phyloP scores from a whole-genome alignment of 176 grass and related monocot genomes.

The Oryza meyeriana region DNA sequence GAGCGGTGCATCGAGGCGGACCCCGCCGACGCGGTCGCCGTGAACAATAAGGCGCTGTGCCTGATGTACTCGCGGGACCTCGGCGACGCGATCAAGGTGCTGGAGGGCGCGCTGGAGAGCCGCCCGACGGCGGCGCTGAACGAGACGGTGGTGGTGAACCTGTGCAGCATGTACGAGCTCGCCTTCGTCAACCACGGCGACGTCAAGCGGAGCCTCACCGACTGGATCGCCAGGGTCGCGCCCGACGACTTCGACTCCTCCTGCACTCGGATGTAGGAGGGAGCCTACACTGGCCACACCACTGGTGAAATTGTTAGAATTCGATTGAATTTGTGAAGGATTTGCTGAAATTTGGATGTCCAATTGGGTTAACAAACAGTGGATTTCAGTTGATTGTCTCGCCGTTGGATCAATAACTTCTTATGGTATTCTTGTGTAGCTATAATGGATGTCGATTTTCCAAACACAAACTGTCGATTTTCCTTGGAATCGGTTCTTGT shows the following conservation, averaged over 20 bases:
- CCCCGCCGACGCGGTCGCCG: constrained; percentile 60
- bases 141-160: constrained; percentile 82
- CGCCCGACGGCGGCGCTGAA: constrained; percentile 70
- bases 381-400: too few relatives aligned
- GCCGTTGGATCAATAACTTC: too few relatives aligned
- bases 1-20: constrained; percentile 81
- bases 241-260: constrained; percentile 86
- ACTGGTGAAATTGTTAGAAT: background rate
- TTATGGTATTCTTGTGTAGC: background rate
- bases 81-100: constrained; percentile 83
- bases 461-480: background rate
- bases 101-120: constrained; percentile 78
- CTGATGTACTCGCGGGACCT: constrained; percentile 94
- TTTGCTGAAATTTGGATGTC: background rate
- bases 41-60: constrained; percentile 95
- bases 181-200: constrained; percentile 73
- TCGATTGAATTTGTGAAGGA: background rate
- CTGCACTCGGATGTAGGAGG: constrained; percentile 74
- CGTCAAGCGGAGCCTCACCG: constrained; percentile 65
- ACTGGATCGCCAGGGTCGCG: constrained; percentile 79
- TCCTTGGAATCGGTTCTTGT: background rate
- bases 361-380: too few relatives aligned
- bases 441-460: background rate
- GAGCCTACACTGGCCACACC: background rate
- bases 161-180: constrained; percentile 96